Evolutionary conservation across 805 yeast genomes (phyloP), one percentile per base, ranked within the genome.

Genomic region (Metschnikowia chrysomelidarum): DNA sequence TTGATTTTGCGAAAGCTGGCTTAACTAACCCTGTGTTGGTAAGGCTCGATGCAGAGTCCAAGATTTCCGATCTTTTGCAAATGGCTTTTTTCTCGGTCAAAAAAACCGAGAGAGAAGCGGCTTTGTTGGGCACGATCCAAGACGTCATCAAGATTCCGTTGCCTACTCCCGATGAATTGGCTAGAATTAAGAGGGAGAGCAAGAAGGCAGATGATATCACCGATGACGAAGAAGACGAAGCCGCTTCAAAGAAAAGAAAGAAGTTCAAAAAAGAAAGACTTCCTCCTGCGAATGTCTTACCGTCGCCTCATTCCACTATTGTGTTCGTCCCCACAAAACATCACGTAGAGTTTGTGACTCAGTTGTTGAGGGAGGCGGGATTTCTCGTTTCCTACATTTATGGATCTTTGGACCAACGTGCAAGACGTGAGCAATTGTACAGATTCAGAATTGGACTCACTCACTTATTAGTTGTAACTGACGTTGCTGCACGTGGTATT

Each of bases 401-500:
- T 56, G 98, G 99, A 60, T 76, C 97, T 1, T 71, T 93, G 43
- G 98, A 93, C 62, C 98, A 93, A 57, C 82, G 79, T 50, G 98
- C 98, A 1, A 82, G 99, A 72, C 81, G 82, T 42, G 82, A 84
- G 49, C 98, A 93, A 57, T 67, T 93, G 32, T 74, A 82, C 53
- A 81, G 87, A 49, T 93, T 93, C 62, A 71, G 96, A 50, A 69
- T 81, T 2, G 98, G 97, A 1, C 67, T 84, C 29, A 79, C 96
- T 4, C 78, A 85, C 19, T 59, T 93, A n/a, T 62, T 93, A 57
- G 97, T 93, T 7, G 99, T 93, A 36, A 93, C 98, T 1, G 98
- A 93, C 69, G 98, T 87, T 46, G 96, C 96, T 17, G 98, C 98
- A 2, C 82, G 98, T 70, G 98, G 98, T 80, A 88, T 93, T 43